phyloP scores from a whole-genome alignment of 169 alveolate species.

The Perkinsus chesapeaki region DNA sequence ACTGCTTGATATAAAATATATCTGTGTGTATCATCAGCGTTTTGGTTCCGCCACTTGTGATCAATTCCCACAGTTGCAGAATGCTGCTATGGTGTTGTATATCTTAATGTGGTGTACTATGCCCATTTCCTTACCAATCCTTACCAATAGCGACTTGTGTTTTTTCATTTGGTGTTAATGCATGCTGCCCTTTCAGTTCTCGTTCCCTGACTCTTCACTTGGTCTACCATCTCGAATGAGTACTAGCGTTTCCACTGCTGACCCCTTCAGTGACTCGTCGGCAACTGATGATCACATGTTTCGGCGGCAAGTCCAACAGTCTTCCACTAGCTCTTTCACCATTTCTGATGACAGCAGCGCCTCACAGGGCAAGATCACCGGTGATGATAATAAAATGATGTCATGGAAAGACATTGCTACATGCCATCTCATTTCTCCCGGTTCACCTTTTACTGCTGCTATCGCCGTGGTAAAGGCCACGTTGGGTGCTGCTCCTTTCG shows the following conservation, averaged over 20 bases:
- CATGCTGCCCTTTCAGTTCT: neutral
- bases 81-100: neutral
- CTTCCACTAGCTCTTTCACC: neutral
- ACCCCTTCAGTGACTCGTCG: neutral
- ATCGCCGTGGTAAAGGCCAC: neutral
- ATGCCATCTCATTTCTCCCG: neutral
- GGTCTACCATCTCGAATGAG: neutral
- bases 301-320: neutral
- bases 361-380: neutral
- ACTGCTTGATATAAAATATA: no score
- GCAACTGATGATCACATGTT: neutral
- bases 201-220: neutral
- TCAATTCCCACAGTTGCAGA: neutral
- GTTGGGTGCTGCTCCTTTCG: neutral
- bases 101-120: neutral
- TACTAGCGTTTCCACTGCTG: neutral
- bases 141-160: neutral
- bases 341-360: neutral
- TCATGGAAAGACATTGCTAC: neutral
- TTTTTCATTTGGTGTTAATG: neutral
- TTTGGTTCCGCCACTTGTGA: no score
- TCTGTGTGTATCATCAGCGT: no score
- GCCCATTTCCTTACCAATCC: neutral
- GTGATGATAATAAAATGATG: neutral
- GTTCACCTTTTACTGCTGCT: neutral